A percentile compares a stretch with the other conserved stretches of the same genome.
Evolutionary conservation across 768 basidiomycete genomes (phyloP).

Genomic region (Xanthoconium stramineum): DNA sequence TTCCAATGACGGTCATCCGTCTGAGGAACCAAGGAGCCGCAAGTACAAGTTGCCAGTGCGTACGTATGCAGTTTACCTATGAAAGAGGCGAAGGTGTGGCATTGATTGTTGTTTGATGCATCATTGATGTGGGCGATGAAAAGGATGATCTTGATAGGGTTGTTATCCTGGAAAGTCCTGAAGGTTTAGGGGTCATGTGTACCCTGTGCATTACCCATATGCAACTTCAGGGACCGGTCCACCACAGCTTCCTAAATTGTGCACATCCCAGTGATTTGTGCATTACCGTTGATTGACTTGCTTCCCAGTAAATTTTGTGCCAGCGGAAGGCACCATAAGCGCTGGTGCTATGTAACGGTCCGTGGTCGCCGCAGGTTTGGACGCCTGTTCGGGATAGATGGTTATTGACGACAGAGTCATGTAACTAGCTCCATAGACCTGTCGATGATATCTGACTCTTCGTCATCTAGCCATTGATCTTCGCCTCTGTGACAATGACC

Average conservation of each 20-base stretch:
- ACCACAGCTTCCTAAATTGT: not conserved
- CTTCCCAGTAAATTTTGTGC: not conserved
- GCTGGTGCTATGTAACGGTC: not conserved
- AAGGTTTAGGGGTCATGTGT: not conserved
- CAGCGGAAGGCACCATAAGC: not conserved
- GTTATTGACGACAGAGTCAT: not conserved
- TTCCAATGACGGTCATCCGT: slow-evolving; percentile 1
- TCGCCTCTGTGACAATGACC: not conserved
- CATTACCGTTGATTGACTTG: not conserved
- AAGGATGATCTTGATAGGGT: not conserved
- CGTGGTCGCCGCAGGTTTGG: not conserved
- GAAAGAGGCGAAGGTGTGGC: not conserved
- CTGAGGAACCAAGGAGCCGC: not conserved
- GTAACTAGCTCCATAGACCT: not conserved
- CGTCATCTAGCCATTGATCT: not conserved
- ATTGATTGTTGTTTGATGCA: not conserved
- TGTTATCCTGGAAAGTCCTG: not conserved
- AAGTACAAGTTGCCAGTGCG: not conserved
- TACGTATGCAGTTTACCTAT: not conserved
- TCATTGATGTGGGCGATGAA: slow-evolving; percentile 1
- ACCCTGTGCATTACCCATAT: not conserved
- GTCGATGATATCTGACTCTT: not conserved
- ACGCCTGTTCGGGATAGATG: not conserved
- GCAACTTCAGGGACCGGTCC: not conserved
- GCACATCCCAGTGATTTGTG: not conserved